These are phyloP conservation scores for Dendrostoma leiphaemia DNA, from an alignment of 2,329 filamentous ascomycete species.

Conservation along the genomic window DNA sequence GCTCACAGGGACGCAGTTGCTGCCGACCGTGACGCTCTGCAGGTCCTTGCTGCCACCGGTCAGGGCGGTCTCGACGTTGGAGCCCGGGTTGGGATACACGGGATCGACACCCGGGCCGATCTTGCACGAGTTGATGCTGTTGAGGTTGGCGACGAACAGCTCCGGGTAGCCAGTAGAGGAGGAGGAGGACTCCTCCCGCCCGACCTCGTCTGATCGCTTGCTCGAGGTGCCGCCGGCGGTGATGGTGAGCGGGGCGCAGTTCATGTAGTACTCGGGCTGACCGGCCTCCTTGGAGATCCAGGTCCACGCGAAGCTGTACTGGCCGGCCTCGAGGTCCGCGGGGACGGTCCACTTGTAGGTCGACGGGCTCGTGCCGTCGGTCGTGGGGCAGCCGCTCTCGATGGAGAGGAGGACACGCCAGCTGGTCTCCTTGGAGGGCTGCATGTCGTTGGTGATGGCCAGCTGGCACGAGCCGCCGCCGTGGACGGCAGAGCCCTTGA, in stretches of 20 bases:
- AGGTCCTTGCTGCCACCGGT: neutral
- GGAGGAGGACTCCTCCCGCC: neutral
- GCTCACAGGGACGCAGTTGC: constrained; percentile 12
- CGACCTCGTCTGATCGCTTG: neutral
- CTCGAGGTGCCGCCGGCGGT: constrained; percentile 17
- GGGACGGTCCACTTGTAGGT: constrained; percentile 68
- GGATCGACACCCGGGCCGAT: constrained; percentile 15
- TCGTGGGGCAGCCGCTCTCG: constrained; percentile 51
- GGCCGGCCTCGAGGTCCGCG: constrained; percentile 53
- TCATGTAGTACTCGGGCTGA: constrained; percentile 86
- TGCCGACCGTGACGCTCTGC: constrained; percentile 18
- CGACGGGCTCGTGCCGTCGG: constrained; percentile 34
- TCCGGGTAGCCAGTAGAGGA: constrained; percentile 37
- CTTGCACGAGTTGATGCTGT: constrained; percentile 16
- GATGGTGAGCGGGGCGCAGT: constrained; percentile 72
- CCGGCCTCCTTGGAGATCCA: constrained; percentile 71
- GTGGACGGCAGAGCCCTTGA: constrained; percentile 63
- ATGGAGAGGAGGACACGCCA: constrained; percentile 67
- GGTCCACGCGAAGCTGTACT: constrained; percentile 71
- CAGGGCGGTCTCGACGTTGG: constrained; percentile 22
- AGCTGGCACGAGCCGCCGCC: constrained; percentile 75
- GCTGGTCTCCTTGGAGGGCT: constrained; percentile 63
- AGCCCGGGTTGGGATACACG: constrained; percentile 26
- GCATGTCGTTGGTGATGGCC: constrained; percentile 69
- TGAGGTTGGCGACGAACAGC: constrained; percentile 21